Percentiles rank a stretch among this genome's conserved stretches.
These are phyloP conservation scores for Rhizopus stolonifer DNA, from an alignment of 371 early-diverging fungal species.

Conservation along the genomic window DNA sequence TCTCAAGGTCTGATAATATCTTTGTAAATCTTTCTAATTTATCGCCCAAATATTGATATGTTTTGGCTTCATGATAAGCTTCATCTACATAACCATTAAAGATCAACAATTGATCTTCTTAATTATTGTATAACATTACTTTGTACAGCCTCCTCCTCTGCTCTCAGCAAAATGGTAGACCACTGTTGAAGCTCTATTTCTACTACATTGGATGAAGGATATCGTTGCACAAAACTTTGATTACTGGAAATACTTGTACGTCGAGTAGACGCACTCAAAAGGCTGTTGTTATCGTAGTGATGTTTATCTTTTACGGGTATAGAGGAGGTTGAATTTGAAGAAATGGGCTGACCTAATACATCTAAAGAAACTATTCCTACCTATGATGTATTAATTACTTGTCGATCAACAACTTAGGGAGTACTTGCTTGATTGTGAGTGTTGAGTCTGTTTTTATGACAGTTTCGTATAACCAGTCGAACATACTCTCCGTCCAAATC, in stretches of 20 bases:
- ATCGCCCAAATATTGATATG: constrained; percentile 42
- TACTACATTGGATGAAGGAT: constrained; percentile 26
- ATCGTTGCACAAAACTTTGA: constrained; percentile 27
- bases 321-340: background rate
- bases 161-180: constrained; percentile 32
- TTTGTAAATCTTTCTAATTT: constrained; percentile 42
- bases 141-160: constrained; percentile 41
- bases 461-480: constrained; percentile 67
- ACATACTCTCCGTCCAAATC: constrained; percentile 73
- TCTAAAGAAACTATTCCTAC: constrained; percentile 63
- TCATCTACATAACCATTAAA: constrained; percentile 29
- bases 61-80: constrained; percentile 59
- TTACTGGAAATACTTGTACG: constrained; percentile 48
- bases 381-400: constrained; percentile 22
- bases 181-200: constrained; percentile 47
- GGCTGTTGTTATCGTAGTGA: constrained; percentile 36
- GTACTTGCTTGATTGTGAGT: constrained; percentile 70
- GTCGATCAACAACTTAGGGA: background rate
- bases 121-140: constrained; percentile 15
- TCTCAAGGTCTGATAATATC: constrained; percentile 59
- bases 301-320: constrained; percentile 5
- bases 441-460: constrained; percentile 71
- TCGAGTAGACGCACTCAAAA: constrained; percentile 44
- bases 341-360: constrained; percentile 47
- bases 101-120: background rate